Evolutionary conservation across 192 early-diverging fungal genomes (phyloP), one percentile per base, ranked within the genome.

Genomic region (Coemansia sp.): DNA sequence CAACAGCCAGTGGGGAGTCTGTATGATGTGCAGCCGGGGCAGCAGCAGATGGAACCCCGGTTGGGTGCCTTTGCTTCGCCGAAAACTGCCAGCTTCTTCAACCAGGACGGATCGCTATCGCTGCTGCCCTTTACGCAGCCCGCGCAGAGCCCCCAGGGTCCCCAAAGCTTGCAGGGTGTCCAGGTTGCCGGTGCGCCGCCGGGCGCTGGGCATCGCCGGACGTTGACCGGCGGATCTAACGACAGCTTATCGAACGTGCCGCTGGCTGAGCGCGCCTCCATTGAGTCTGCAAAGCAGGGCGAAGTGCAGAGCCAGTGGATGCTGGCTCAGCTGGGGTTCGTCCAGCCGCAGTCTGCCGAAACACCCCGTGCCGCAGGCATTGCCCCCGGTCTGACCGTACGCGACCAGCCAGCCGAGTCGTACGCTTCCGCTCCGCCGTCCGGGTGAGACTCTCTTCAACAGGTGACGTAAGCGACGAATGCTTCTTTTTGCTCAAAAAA

Each of bases 311-410:
- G 27, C 27, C 27, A 30, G 27, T 30, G 27, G 27, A 30, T 30
- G 27, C 27, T 30, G 27, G 27, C 27, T 7, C 27, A 30, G 27
- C 27, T 30, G 4, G 27, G 27, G 4, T 30, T 30, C 34, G 19
- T 19, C 34, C 24, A 59, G 40, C 24, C 18, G 40, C 54, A 56
- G 13, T 40, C 47, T 18, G 33, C 52, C 9, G 53, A 24, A 24
- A 24, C 10, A 14, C 15, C 27, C 4, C 27, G 27, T 30, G 27
- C 27, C 4, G 24, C 10, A 1, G 24, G 38, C 22, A 67, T 67
- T 61, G 66, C 59, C 14, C 66, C 72, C 2, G 72, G 63, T 57
- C 49, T 74, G 62, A 74, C 72, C 9, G 25, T 74, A 4, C 54
- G 53, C 49, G 40, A 45, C 21, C 38, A 54, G 21, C 12, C 24